Conservation (phyloP, 31 red algal species). For the Porphyra umbilicalis region DNA sequence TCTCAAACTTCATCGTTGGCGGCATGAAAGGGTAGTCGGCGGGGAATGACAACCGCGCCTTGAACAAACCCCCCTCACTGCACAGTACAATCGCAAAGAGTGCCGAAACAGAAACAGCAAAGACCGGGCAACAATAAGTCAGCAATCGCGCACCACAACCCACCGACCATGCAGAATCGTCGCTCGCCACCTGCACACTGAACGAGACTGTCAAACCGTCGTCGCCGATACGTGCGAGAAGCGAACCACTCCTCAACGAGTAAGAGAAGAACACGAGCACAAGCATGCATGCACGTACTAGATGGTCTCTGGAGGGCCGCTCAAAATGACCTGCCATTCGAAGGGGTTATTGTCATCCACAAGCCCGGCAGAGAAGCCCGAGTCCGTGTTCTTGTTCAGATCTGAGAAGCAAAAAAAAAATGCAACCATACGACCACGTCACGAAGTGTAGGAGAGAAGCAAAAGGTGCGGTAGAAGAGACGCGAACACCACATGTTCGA, state of each 20-base stretch:
- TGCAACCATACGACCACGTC: too few species aligned
- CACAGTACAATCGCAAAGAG: not conserved
- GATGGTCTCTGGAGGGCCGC: constrained; percentile 87
- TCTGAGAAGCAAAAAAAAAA: constrained; percentile 52
- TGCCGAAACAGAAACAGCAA: not conserved
- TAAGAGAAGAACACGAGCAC: too few species aligned
- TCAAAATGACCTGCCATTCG: constrained; percentile 96
- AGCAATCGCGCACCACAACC: too few species aligned
- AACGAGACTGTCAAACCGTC: too few species aligned
- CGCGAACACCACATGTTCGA: too few species aligned
- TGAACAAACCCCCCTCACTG: constrained; percentile 98
- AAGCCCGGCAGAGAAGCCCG: constrained; percentile 93
- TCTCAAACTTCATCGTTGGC: constrained; percentile 90
- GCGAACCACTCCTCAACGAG: too few species aligned
- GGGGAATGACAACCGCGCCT: constrained; percentile 90
- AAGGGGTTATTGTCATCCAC: constrained; percentile 97
- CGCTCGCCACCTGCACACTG: too few species aligned
- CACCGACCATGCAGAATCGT: not conserved
- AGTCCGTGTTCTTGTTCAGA: constrained; percentile 91
- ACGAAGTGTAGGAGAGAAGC: too few species aligned
- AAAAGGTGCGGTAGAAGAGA: too few species aligned
- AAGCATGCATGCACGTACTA: constrained; percentile 88
- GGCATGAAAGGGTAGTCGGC: constrained; percentile 95
- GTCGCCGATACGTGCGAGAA: too few species aligned
- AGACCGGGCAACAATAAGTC: too few species aligned